Evolutionary conservation across 345 rosid species (phyloP).

Genomic region (Syzygium aqueum): DNA sequence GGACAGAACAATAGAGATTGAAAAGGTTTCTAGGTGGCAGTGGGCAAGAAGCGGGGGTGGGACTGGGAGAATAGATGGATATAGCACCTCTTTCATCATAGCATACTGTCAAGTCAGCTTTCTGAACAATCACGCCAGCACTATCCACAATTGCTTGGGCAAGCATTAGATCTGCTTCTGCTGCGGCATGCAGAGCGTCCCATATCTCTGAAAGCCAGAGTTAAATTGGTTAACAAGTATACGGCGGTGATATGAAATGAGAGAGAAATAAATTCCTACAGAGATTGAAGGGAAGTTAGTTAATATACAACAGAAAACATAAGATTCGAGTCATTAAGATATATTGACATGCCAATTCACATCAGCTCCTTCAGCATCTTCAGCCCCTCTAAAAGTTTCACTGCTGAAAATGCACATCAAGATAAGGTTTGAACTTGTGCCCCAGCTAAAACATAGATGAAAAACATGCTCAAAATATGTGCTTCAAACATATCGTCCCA

Average conservation of each 20-base stretch:
- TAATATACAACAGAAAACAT: not conserved
- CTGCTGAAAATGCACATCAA: not conserved
- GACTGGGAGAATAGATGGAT: not conserved
- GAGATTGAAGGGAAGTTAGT: not conserved
- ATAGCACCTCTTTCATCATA: conserved; percentile 76
- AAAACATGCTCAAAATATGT: no score
- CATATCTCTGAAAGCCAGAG: not conserved
- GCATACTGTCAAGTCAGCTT: conserved; percentile 63
- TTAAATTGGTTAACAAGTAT: not conserved
- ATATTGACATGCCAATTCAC: not conserved
- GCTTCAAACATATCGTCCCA: not conserved
- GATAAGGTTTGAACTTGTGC: not conserved
- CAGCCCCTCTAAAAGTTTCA: not conserved
- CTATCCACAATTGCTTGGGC: conserved; percentile 76
- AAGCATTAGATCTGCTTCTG: conserved; percentile 46
- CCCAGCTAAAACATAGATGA: no score
- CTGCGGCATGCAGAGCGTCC: conserved; percentile 82
- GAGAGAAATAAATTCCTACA: not conserved
- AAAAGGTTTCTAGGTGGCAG: not conserved
- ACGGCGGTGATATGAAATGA: not conserved
- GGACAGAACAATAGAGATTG: not conserved
- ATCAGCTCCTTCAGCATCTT: not conserved
- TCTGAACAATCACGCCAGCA: conserved; percentile 72
- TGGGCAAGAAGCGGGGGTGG: not conserved
- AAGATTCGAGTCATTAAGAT: not conserved